Evolutionary conservation across 1,139 yeast genomes (phyloP), one percentile per base, ranked within the genome.

Genomic region (Blastobotrys serpentis): DNA sequence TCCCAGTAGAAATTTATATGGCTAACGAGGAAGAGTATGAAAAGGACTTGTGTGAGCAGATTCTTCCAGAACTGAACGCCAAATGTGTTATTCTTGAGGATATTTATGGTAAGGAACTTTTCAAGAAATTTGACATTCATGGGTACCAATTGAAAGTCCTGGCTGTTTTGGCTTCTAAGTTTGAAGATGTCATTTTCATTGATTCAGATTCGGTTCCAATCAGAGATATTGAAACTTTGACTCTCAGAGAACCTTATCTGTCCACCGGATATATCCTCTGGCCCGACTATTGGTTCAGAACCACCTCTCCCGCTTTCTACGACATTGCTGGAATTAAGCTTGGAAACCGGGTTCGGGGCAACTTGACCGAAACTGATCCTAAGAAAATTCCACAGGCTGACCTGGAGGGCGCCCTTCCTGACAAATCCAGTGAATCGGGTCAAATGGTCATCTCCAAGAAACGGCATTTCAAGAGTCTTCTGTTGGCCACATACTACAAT

Each of bases 231-330:
- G 82, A 78, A 57, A 58, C 63, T 18, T 63, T 84, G 1, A 80
- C 86, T 58, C 71, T 71, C 6, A 71, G 77, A 47, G 77, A 76
- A 33, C 78, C 86, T 4, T 86, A 75, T 65, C 65, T 65, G 36
- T 60, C 73, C 17, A 66, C 73, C 44, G 90, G 92, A 1, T 73
- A 84, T 68, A 76, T 86, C 3, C 69, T 84, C 23, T 86, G 94
- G 90, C 92, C 94, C 3, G 95, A 86, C 65, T 86, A 79, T 63
- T 86, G 95, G 95, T 74, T 77, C 57, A 73, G 94, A 56, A 77
- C 87, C 0, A 81, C 85, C 1, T 76, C 84, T 4, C 95, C 94
- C 3, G 67, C 67, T 32, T 86, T 73, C 61, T 86, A 83, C 64
- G 78, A 81, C 10, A 76, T 86, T 51, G 86, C 88, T 0, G 83